Evolutionary conservation across 805 yeast species (phyloP).

Genomic region (Saturnispora sekii): DNA sequence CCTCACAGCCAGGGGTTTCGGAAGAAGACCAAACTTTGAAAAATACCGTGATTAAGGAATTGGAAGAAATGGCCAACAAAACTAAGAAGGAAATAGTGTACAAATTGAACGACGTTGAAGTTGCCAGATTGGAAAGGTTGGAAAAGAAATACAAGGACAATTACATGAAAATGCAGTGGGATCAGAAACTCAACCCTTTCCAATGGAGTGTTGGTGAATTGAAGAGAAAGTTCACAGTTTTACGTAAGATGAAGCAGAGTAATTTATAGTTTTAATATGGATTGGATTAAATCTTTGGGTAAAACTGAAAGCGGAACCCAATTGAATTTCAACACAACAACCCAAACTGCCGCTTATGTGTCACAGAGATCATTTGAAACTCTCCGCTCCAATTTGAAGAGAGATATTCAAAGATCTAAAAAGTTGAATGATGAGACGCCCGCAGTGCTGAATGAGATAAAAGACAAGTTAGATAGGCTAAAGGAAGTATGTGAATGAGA

Average conservation of each 20-base stretch:
- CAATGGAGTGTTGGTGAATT: conserved; percentile 85
- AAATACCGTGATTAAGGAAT: conserved; percentile 56
- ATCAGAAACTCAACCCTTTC: conserved; percentile 67
- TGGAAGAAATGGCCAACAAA: conserved; percentile 50
- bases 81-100: conserved; percentile 36
- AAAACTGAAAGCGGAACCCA: background rate
- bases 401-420: background rate
- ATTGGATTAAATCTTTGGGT: background rate
- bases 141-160: conserved; percentile 80
- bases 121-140: conserved; percentile 56
- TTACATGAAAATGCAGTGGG: conserved; percentile 87
- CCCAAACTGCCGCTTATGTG: conserved; percentile 1
- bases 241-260: conserved; percentile 21
- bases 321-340: background rate
- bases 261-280: background rate
- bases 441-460: background rate
- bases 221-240: conserved; percentile 57
- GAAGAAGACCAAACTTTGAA: conserved; percentile 24
- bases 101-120: conserved; percentile 60
- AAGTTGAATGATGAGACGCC: background rate
- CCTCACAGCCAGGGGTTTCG: background rate
- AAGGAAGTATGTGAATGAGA: no score
- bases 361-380: conserved; percentile 1
- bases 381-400: background rate
- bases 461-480: background rate